Percentiles rank a stretch among this genome's conserved stretches.
These are phyloP conservation scores for Lotus japonicus DNA, from an alignment of 306 rosid species.

Conservation along the genomic window DNA sequence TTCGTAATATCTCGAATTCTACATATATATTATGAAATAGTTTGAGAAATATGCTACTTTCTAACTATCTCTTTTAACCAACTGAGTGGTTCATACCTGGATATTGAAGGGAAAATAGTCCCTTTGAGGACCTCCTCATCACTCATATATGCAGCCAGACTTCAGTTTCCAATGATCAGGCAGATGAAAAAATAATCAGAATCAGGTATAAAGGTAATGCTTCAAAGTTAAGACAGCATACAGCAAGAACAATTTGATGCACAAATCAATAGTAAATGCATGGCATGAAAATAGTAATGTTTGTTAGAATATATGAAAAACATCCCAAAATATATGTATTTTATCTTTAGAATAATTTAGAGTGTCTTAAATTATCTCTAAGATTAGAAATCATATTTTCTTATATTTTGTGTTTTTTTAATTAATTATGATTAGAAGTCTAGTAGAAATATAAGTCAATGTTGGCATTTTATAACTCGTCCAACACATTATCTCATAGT, in stretches of 20 bases:
- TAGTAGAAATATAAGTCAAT: too few species aligned
- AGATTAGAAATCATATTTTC: neutral
- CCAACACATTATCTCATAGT: too few species aligned
- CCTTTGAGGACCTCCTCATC: conserved; percentile 89
- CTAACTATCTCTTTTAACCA: conserved; percentile 3
- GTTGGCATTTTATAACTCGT: too few species aligned
- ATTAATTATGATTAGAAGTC: too few species aligned
- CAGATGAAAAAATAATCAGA: neutral
- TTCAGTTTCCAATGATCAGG: conserved; percentile 35
- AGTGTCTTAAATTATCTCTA: neutral
- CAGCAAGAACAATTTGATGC: neutral
- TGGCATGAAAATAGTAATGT: neutral
- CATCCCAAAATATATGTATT: neutral
- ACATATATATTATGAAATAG: conserved; percentile 31
- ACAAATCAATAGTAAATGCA: conserved; percentile 4
- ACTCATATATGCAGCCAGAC: conserved; percentile 92
- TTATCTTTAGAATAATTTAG: neutral
- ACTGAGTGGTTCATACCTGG: conserved; percentile 44
- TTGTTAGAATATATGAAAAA: neutral
- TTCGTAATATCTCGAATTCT: conserved; percentile 94
- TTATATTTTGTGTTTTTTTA: too few species aligned
- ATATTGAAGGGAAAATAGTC: conserved; percentile 79
- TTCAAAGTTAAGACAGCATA: conserved; percentile 1
- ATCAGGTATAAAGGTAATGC: neutral
- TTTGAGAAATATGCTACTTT: conserved; percentile 20